Evolutionary conservation across 805 yeast species (phyloP).

Genomic region (Middelhovenomyces tepae): DNA sequence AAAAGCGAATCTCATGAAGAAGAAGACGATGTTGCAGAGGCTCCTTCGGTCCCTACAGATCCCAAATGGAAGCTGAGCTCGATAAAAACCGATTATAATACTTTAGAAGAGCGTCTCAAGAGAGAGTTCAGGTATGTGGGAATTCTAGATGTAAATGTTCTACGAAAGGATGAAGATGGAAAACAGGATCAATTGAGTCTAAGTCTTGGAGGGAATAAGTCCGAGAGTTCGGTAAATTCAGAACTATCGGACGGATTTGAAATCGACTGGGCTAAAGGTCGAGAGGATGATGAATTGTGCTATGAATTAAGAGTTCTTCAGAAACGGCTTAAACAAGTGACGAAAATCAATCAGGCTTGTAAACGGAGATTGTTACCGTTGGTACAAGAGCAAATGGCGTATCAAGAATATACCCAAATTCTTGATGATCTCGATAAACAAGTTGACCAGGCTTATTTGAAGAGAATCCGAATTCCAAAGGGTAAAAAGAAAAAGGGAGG

Average conservation of each 20-base stretch:
- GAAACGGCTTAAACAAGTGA: constrained; percentile 50
- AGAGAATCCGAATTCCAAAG: constrained; percentile 67
- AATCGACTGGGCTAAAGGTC: constrained; percentile 66
- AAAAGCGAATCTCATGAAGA: constrained; percentile 16
- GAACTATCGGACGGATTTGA: constrained; percentile 30
- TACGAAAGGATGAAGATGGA: constrained; percentile 26
- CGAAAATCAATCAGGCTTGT: constrained; percentile 55
- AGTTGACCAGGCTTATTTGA: constrained; percentile 86
- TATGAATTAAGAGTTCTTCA: constrained; percentile 74
- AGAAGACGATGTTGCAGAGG: constrained; percentile 8
- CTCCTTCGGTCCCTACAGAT: constrained; percentile 9
- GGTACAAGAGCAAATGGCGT: constrained; percentile 82
- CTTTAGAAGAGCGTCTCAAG: constrained; percentile 80
- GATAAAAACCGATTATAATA: constrained; percentile 55
- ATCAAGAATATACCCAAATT: constrained; percentile 87
- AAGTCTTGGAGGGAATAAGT: constrained; percentile 2
- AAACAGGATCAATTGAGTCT: constrained; percentile 17
- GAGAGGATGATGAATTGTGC: constrained; percentile 92
- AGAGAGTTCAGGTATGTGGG: constrained; percentile 88
- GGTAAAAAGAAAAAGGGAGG: constrained; percentile 42
- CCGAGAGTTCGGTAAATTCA: background rate
- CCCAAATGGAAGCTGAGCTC: constrained; percentile 38
- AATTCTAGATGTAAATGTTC: constrained; percentile 40
- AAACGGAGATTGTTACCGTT: constrained; percentile 59
- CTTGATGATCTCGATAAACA: constrained; percentile 93